These are phyloP conservation scores for Coleophoma eucalyptorum DNA, from an alignment of 2,329 filamentous ascomycete genomes.

Conservation along the genomic window DNA sequence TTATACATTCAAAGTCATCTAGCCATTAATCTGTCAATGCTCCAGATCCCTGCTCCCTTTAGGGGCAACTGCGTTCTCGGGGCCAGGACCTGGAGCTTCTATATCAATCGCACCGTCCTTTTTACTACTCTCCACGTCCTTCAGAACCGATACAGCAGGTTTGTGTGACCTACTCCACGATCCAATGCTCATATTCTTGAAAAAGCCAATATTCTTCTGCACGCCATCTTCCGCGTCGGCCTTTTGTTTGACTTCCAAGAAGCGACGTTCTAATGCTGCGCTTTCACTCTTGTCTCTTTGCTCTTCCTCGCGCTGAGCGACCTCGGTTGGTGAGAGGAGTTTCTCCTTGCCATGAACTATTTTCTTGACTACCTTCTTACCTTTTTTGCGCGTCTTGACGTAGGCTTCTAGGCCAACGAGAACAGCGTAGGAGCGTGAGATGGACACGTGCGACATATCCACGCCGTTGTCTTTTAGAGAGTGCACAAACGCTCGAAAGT, in stretches of 20 bases:
- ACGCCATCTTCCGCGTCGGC: slow-evolving; percentile 13
- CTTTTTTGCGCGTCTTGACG: slow-evolving; percentile 58
- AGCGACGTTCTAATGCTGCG: slow-evolving; percentile 45
- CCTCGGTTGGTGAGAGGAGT: slow-evolving; percentile 57
- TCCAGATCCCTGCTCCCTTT: slow-evolving; percentile 12
- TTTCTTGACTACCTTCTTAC: slow-evolving; percentile 51
- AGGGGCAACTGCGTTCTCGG: slow-evolving; percentile 20
- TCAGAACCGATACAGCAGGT: background rate
- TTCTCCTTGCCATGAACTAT: slow-evolving; percentile 52
- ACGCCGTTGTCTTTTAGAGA: slow-evolving; percentile 68
- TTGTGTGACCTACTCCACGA: slow-evolving; percentile 1
- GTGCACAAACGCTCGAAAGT: slow-evolving; percentile 78
- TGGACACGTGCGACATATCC: slow-evolving; percentile 74
- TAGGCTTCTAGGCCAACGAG: slow-evolving; percentile 82
- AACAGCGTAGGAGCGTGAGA: slow-evolving; percentile 78
- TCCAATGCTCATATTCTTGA: slow-evolving; percentile 36
- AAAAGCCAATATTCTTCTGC: slow-evolving; percentile 24
- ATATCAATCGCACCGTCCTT: slow-evolving; percentile 11
- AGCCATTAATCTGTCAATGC: background rate
- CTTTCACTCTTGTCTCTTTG: slow-evolving; percentile 58
- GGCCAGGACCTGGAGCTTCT: slow-evolving; percentile 13
- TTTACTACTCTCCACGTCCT: slow-evolving; percentile 2
- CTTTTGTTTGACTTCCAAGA: slow-evolving; percentile 24
- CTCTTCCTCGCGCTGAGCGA: slow-evolving; percentile 52
- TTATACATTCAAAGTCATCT: background rate